Base-by-base conservation (phyloP, 2,329 filamentous ascomycete species). In the Colletotrichum chlorophyti region DNA sequence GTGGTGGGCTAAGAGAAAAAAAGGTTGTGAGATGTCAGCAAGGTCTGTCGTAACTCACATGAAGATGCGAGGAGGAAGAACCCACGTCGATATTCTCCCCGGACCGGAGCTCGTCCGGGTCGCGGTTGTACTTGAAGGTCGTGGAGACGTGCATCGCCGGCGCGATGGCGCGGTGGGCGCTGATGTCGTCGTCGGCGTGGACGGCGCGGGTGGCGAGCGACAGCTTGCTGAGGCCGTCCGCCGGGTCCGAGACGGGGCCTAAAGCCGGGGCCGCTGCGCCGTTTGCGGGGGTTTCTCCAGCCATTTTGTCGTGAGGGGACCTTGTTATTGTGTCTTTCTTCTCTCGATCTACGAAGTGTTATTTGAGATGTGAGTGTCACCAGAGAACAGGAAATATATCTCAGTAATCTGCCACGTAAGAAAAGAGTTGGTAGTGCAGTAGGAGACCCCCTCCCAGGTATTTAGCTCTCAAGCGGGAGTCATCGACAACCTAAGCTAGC, bases 71-170 rank as follows among this genome's bases (percentile, higher is more conserved):
- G 29, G 12, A 51, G 24, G 27, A 53, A 27, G 15, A 10, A 70
- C 82, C 74, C 74, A 90, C 87, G 69, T 85, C 83, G 24, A 74
- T 65, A 59, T 89, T 84, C 14, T 71, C 69, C 76, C 77, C 79
- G 21, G 70, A 59, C 70, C 61, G 75, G 41, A 97, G 83, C 24
- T 85, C 72, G 6, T 87, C 82, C 2, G 92, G 91, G 70, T 97
- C 83, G 50, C 79, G 75, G 24, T 82, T 79, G 73, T 97, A 98
- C 65, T 91, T 87, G 75, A 92, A 98, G 14, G 92, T 98, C 11
- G 94, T 97, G 61, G 92, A 93, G 63, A 96, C 86, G 72, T 98
- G 94, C 69, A 98, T 81, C 4, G 94, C 87, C 58, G 95, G 94
- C 11, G 94, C 93, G 53, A 98, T 89, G 70, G 95, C 92, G 47